Evolutionary conservation across 345 rosid genomes (phyloP).

Genomic region (Punica granatum): DNA sequence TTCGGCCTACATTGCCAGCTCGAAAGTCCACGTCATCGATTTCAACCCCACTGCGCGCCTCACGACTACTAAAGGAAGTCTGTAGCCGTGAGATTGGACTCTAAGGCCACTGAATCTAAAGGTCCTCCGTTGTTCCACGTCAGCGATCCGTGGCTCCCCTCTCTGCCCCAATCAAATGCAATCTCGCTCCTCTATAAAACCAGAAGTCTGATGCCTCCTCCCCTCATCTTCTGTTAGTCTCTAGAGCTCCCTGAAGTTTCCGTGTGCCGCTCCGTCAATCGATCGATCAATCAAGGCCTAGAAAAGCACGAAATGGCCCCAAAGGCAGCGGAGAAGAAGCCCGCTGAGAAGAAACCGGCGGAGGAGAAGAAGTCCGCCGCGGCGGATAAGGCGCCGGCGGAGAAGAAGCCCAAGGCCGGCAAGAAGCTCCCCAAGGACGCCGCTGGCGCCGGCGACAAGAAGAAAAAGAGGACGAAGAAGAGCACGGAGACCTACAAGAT

Average conservation of each 20-base stretch:
- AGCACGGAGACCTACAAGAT: constrained; percentile 50
- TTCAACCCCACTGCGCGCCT: no score
- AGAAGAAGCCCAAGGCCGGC: constrained; percentile 52
- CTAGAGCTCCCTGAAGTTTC: background rate
- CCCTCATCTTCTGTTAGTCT: background rate
- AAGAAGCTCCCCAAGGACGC: constrained; percentile 39
- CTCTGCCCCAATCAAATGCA: background rate
- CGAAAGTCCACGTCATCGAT: constrained; percentile 6
- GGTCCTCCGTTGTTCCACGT: background rate
- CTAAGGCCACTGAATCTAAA: background rate
- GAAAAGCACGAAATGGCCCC: constrained; percentile 29
- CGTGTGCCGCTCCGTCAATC: no score
- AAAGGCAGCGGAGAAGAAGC: constrained; percentile 40
- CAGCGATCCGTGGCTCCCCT: background rate
- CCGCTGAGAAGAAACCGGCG: no score
- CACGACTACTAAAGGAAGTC: background rate
- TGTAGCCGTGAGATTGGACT: background rate
- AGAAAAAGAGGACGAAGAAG: constrained; percentile 46
- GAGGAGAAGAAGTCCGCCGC: constrained; percentile 27
- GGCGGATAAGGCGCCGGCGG: constrained; percentile 44
- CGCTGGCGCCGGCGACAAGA: constrained; percentile 31
- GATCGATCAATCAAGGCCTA: background rate
- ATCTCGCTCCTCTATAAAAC: background rate
- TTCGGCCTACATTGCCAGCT: background rate
- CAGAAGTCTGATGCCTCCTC: background rate